These are phyloP conservation scores for Mucor indicus DNA, from an alignment of 371 early-diverging fungal genomes.

Conservation along the genomic window DNA sequence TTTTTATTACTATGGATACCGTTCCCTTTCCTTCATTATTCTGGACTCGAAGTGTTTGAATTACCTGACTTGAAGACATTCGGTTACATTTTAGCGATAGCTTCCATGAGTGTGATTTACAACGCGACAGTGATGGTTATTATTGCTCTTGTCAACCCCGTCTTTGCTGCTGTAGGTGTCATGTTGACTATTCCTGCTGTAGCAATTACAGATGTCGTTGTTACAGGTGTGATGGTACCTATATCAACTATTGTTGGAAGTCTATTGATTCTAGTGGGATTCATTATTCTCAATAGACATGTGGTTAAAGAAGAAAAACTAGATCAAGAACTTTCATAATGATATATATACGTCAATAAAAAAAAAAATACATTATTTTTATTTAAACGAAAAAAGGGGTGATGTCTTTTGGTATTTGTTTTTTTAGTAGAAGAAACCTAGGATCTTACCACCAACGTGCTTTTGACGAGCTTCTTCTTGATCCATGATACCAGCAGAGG, in stretches of 20 bases:
- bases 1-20: conserved; percentile 69
- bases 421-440: conserved; percentile 82
- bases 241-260: conserved; percentile 53
- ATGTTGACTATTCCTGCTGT: conserved; percentile 82
- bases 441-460: conserved; percentile 98
- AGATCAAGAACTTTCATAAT: not conserved
- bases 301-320: conserved; percentile 13
- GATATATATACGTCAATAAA: not conserved
- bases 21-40: conserved; percentile 64
- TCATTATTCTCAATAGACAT: conserved; percentile 44
- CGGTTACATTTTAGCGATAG: conserved; percentile 57
- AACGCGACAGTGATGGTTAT: conserved; percentile 79
- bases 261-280: conserved; percentile 51
- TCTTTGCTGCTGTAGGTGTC: conserved; percentile 80
- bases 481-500: conserved; percentile 99
- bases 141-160: conserved; percentile 73
- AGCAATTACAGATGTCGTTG: conserved; percentile 59
- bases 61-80: conserved; percentile 56
- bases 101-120: conserved; percentile 69
- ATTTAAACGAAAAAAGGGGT: no score
- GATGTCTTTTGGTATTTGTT: no score
- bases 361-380: no score
- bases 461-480: conserved; percentile 98
- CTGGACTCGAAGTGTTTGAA: conserved; percentile 65
- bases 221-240: conserved; percentile 50